Conservation (phyloP, 768 basidiomycete genomes). For the Pleurotus giganteus region DNA sequence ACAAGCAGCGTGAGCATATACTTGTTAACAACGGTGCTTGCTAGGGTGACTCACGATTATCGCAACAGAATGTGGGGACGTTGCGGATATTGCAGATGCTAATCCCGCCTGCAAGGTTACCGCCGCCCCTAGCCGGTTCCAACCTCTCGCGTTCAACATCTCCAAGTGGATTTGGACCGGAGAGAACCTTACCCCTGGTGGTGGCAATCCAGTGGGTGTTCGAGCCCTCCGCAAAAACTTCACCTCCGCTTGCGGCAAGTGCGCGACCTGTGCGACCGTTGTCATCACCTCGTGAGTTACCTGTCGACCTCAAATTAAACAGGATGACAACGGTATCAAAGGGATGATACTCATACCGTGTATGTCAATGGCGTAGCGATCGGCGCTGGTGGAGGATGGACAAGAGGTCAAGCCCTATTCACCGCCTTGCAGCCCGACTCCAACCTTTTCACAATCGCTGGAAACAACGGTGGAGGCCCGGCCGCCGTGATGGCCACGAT, state of each 20-base stretch:
- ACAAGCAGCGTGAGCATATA: background rate
- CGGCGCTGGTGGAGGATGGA: background rate
- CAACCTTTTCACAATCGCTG: slow-evolving; percentile 1
- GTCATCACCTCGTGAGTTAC: background rate
- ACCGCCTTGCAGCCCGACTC: background rate
- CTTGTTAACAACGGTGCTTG: background rate
- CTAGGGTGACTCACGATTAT: background rate
- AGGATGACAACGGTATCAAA: background rate
- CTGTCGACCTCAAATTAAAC: background rate
- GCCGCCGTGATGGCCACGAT: slow-evolving; percentile 1
- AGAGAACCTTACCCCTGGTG: background rate
- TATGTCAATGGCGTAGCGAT: background rate
- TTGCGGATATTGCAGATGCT: background rate
- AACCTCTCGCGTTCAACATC: background rate
- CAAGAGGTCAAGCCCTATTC: slow-evolving; percentile 20
- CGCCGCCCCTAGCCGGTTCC: background rate
- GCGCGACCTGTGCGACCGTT: background rate
- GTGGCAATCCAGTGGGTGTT: background rate
- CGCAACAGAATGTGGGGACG: background rate
- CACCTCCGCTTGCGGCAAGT: background rate
- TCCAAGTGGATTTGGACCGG: slow-evolving; percentile 5
- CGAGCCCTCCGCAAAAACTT: background rate
- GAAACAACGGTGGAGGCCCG: background rate
- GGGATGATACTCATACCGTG: background rate
- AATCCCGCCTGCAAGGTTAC: background rate